phyloP scores from a whole-genome alignment of 805 yeast species.

The Wickerhamomyces sydowiorum region DNA sequence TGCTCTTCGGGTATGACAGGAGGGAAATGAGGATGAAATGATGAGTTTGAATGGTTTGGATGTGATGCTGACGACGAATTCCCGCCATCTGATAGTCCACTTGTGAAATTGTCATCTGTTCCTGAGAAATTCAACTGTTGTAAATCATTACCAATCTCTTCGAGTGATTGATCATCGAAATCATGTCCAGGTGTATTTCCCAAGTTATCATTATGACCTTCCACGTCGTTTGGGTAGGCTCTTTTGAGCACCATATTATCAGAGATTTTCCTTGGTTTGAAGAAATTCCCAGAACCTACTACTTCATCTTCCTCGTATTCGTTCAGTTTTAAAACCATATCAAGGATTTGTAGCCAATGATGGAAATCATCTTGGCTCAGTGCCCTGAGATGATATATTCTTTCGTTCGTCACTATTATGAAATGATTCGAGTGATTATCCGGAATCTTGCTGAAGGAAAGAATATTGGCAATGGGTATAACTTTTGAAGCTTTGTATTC shows the following conservation, averaged over 20 bases:
- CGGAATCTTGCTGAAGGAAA: conserved; percentile 15
- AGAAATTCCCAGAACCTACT: background rate
- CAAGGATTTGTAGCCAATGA: conserved; percentile 14
- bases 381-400: conserved; percentile 19
- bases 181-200: too few relatives aligned
- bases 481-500: conserved; percentile 34
- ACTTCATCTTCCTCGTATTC: conserved; percentile 5
- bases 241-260: background rate
- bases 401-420: conserved; percentile 15
- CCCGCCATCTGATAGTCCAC: conserved; percentile 9
- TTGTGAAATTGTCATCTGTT: conserved; percentile 21
- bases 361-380: conserved; percentile 12
- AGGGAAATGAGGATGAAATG: conserved; percentile 1
- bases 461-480: conserved; percentile 15
- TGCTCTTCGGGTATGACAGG: conserved; percentile 7
- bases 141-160: conserved; percentile 3
- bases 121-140: conserved; percentile 13
- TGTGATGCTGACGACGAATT: background rate
- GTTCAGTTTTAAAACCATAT: conserved; percentile 12
- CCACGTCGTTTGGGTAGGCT: background rate
- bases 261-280: conserved; percentile 1
- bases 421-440: conserved; percentile 17
- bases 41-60: conserved; percentile 2
- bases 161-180: too few relatives aligned
- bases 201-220: background rate